Evolutionary conservation across 106 monocot genomes (phyloP).

Genomic region (Acanthochlamys bracteata): DNA sequence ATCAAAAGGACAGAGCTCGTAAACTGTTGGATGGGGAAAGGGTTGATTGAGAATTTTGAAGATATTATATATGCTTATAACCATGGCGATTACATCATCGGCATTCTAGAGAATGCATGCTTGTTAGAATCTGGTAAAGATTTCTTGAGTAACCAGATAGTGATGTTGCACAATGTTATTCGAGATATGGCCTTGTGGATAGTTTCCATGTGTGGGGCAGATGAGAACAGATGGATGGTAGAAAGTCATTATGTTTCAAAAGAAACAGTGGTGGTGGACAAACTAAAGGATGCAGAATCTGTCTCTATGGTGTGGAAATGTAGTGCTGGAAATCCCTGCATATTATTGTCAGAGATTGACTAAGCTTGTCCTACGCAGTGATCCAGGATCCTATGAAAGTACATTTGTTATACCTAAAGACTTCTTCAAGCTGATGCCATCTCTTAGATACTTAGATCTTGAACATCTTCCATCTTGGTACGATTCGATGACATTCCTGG

Average conservation of each 20-base stretch:
- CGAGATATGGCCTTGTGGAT: slow-evolving; percentile 6
- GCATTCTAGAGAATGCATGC: not conserved
- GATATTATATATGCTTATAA: not conserved
- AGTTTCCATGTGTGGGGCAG: not conserved
- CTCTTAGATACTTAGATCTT: not conserved
- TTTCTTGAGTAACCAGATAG: not conserved
- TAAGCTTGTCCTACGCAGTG: not conserved
- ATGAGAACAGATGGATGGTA: not conserved
- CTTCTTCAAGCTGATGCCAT: not conserved
- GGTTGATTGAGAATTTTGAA: not conserved
- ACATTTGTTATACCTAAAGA: too few relatives aligned
- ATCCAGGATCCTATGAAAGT: too few relatives aligned
- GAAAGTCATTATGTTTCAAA: not conserved
- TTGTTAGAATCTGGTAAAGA: slow-evolving; percentile 1
- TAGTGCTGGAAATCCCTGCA: not conserved
- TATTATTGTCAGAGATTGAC: not conserved
- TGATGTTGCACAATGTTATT: slow-evolving; percentile 7
- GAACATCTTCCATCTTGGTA: not conserved
- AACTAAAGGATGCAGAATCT: not conserved
- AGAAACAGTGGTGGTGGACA: not conserved
- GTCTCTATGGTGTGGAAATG: not conserved
- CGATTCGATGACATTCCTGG: not conserved
- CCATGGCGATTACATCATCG: not conserved
- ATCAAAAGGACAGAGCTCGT: not conserved
- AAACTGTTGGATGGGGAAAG: slow-evolving; percentile 5